Percentiles rank a stretch among this genome's conserved stretches.
Conservation (phyloP, 345 rosid species). For the Crucihimalaya himalaica region DNA sequence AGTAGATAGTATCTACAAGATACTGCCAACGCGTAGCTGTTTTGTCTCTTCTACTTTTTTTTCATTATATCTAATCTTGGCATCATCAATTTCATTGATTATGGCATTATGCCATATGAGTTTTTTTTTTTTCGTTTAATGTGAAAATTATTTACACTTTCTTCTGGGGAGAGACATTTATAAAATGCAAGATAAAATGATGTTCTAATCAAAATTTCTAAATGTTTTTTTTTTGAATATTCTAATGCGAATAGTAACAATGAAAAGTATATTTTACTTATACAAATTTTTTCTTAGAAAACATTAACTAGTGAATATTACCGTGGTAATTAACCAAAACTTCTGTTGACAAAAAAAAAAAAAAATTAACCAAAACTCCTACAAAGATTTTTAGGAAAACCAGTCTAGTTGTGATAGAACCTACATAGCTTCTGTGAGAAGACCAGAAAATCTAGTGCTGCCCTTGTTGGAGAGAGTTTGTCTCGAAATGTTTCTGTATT, state of each 20-base stretch:
- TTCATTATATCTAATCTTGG: neutral
- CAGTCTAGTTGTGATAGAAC: neutral
- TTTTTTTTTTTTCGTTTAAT: neutral
- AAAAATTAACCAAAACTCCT: neutral
- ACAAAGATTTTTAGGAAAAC: neutral
- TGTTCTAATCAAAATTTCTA: too few species aligned
- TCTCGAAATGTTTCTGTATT: neutral
- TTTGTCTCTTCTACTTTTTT: conserved; percentile 34
- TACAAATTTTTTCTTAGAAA: neutral
- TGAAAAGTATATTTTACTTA: neutral
- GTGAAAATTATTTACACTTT: neutral
- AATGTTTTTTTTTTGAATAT: neutral
- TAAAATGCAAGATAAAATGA: neutral
- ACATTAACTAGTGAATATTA: neutral
- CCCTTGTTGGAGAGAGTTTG: neutral
- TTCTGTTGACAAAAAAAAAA: too few species aligned
- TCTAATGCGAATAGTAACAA: neutral
- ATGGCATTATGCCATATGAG: neutral
- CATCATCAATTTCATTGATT: neutral
- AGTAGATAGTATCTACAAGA: conserved; percentile 29
- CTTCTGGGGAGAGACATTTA: neutral
- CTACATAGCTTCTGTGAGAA: neutral
- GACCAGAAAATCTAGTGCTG: neutral
- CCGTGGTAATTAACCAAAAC: neutral
- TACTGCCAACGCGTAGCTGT: conserved; percentile 29